Evolutionary conservation across 768 basidiomycete species (phyloP), one percentile per base, ranked within the genome.

Genomic region (Xerocomus potaroensis): DNA sequence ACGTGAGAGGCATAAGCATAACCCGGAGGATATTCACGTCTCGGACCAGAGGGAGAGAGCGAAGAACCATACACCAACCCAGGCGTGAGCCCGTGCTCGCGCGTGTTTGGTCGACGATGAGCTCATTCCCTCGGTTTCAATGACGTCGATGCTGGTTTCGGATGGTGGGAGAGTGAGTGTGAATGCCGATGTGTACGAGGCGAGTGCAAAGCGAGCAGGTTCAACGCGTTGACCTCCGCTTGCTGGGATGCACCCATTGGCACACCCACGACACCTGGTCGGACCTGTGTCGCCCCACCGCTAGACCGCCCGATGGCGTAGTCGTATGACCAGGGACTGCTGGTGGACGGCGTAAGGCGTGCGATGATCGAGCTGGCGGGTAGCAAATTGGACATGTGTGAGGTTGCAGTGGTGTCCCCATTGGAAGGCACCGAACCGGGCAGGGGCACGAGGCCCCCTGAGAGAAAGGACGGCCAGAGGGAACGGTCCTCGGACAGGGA

Each of bases 401-500:
- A 1, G 27, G 23, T 48, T 52, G 35, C 46, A 53, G n/a, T n/a
- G n/a, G n/a, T n/a, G n/a, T n/a, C n/a, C n/a, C n/a, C n/a, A n/a
- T n/a, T n/a, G n/a, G n/a, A n/a, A n/a, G n/a, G n/a, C n/a, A n/a
- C n/a, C n/a, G n/a, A 57, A 14, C 57, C 50, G n/a, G 76, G 79
- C 32, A 72, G 76, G 19, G 83, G 84, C 9, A 89, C 68, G 12
- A 75, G 67, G 2, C 86, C 86, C 8, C 84, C 84, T 2, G 84
- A 84, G 24, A 91, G 72, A 66, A 84, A 90, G 26, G 81, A 81
- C 0, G 91, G 91, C 90, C 95, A 97, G 37, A 93, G 78, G 2
- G 87, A 89, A 51, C 94, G 87, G 63, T 97, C 95, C 47, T 92
- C 91, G 0, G 95, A 95, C 3, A 99, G 74, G 7, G 90, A 91